Conservation (phyloP, 148 eudicot species). For the Camellia japonica region DNA sequence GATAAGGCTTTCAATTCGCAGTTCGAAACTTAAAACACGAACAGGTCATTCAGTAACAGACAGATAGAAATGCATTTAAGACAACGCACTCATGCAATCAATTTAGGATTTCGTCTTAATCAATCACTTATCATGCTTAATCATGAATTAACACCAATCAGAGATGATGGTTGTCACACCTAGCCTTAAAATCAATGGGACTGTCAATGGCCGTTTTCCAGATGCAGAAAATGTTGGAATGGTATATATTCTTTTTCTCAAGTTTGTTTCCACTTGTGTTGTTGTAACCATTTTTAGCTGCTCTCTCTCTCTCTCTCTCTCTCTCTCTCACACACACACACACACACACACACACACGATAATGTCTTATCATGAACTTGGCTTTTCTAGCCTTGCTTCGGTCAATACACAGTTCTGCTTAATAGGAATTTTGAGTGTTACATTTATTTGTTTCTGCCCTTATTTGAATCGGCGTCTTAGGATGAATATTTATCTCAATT, state of each 20-base stretch:
- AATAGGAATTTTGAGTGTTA: too few species aligned
- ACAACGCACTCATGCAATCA: too few species aligned
- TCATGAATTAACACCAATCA: too few species aligned
- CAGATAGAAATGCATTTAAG: too few species aligned
- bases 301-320: background rate
- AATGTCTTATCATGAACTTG: background rate
- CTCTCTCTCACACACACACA: too few species aligned
- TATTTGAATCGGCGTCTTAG: background rate
- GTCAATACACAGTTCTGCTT: background rate
- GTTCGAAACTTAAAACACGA: too few species aligned
- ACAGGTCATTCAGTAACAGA: too few species aligned
- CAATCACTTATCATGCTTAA: too few species aligned
- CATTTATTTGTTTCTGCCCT: background rate
- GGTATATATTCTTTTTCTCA: slow-evolving; percentile 1
- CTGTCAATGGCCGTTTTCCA: slow-evolving; percentile 38
- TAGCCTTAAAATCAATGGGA: slow-evolving; percentile 49
- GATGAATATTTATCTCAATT: too few species aligned
- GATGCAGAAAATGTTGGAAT: slow-evolving; percentile 35
- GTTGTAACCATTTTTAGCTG: background rate
- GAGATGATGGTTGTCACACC: background rate
- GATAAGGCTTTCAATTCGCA: too few species aligned
- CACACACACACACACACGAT: background rate
- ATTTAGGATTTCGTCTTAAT: too few species aligned
- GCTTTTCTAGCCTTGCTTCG: background rate
- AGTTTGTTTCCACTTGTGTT: background rate